Percentiles rank a stretch among this genome's conserved stretches.
Conservation (phyloP, 257 asterid genomes). For the Salvia miltiorrhiza region DNA sequence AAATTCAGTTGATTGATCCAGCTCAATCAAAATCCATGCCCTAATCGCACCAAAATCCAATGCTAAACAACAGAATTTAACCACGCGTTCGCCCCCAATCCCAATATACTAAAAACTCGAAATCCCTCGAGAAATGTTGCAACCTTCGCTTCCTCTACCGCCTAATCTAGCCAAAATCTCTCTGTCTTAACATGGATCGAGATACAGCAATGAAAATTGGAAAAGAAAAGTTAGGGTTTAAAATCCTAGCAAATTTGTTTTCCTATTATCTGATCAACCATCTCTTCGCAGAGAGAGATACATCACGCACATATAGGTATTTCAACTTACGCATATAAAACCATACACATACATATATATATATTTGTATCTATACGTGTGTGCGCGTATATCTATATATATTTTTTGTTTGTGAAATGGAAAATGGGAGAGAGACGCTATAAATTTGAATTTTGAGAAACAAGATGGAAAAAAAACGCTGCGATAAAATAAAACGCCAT, state of each 20-base stretch:
- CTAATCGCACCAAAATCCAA: conserved; percentile 25
- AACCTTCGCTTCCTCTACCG: conserved; percentile 23
- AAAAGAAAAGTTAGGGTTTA: conserved; percentile 28
- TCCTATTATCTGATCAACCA: conserved; percentile 37
- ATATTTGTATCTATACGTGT: neutral
- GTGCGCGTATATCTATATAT: conserved; percentile 13
- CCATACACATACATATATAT: conserved; percentile 12
- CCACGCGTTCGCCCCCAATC: conserved; percentile 37
- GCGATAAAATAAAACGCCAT: neutral
- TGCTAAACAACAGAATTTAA: neutral
- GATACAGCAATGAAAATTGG: conserved; percentile 17
- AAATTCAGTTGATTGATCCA: conserved; percentile 35
- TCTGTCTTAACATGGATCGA: conserved; percentile 34
- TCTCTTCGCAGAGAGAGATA: conserved; percentile 3
- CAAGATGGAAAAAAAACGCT: conserved; percentile 35
- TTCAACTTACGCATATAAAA: neutral
- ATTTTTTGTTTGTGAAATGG: conserved; percentile 19
- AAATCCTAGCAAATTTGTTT: conserved; percentile 22
- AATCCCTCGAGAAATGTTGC: conserved; percentile 26
- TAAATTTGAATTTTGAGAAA: conserved; percentile 19
- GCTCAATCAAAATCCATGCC: conserved; percentile 32
- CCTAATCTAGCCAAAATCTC: conserved; percentile 29
- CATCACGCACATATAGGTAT: conserved; percentile 17
- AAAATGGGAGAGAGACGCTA: conserved; percentile 2
- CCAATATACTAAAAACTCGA: conserved; percentile 23